A percentile compares a stretch with the other conserved stretches of the same genome.
phyloP scores from a whole-genome alignment of 257 asterid genomes.

The Paulownia fortunei region DNA sequence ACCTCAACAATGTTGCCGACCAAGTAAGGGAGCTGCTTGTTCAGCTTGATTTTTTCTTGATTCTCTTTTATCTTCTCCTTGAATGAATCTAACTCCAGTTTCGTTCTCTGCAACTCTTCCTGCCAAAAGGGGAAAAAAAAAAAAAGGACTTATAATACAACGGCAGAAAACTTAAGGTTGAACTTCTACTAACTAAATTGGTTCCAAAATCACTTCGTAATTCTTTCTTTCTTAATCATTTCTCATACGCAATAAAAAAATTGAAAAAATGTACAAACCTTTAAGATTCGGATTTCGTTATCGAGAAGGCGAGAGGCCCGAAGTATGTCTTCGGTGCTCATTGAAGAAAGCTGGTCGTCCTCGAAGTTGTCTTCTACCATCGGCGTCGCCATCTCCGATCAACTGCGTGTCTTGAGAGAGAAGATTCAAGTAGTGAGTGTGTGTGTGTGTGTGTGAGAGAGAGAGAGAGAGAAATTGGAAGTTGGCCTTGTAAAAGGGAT shows the following conservation, averaged over 20 bases:
- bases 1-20: constrained; percentile 88
- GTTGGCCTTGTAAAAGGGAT: constrained; percentile 31
- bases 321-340: constrained; percentile 80
- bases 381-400: constrained; percentile 72
- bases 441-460: not conserved
- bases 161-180: not conserved
- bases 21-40: constrained; percentile 80
- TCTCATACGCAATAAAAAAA: not conserved
- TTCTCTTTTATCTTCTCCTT: constrained; percentile 84
- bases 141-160: not conserved
- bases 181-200: not conserved
- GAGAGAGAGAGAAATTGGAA: not conserved
- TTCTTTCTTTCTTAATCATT: not conserved
- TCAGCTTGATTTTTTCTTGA: constrained; percentile 78
- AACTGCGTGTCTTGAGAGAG: constrained; percentile 22
- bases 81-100: constrained; percentile 63
- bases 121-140: constrained; percentile 8
- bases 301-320: constrained; percentile 95
- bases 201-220: not conserved
- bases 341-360: constrained; percentile 75
- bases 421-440: no score
- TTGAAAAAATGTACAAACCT: constrained; percentile 57
- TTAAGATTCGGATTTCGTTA: constrained; percentile 76
- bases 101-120: constrained; percentile 82
- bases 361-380: constrained; percentile 88